Base-by-base conservation (phyloP, 306 rosid genomes). In the Crataegus laevigata region DNA sequence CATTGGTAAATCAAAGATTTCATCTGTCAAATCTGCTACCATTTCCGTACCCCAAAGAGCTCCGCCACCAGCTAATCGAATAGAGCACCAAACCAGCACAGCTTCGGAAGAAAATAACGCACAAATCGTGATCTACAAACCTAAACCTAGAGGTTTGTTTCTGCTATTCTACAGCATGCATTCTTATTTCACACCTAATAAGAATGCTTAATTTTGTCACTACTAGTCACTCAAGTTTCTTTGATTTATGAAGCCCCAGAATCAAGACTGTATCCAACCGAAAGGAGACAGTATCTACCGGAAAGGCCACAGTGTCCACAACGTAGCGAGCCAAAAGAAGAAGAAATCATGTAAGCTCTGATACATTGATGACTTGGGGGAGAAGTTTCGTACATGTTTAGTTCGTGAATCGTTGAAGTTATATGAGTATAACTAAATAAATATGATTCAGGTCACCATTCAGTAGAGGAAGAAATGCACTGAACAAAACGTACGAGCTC, bases 1-100 rank as follows among this genome's bases (percentile, higher is more conserved):
- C 24, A 91, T 94, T 74, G 52, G 85, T 79, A 91, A 86, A 79
- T 96, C 91, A 74, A 94, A 87, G 73, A 88, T 94, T 68, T 74
- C 91, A 21, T 52, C 81, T 0, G 85, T 91, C 40, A 76, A 77
- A 67, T 75, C 90, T 11, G 89, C 97, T 51, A 74, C 88, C 11
- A 18, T 65, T 55, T 19, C 90, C 6, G 2, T 80, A 13, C 45
- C 93, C 19, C 12, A 71, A 22, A 87, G 80, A 76, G 6, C 69
- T 11, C 15, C 67, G 15, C 25, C 75, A 6, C 14, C 72, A 1
- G 79, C 8, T 57, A 72, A 50, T 50, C 74, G 18, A 24, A 38
- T 50, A 65, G 86, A 76, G 55, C 71, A 50, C n/a, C 85, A 42
- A 51, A 19, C 60, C 25, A 8, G 54, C 59, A 66, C 43, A 21